Evolutionary conservation across 2,329 filamentous ascomycete species (phyloP).

Genomic region (Hymenoscyphus fructigenus): DNA sequence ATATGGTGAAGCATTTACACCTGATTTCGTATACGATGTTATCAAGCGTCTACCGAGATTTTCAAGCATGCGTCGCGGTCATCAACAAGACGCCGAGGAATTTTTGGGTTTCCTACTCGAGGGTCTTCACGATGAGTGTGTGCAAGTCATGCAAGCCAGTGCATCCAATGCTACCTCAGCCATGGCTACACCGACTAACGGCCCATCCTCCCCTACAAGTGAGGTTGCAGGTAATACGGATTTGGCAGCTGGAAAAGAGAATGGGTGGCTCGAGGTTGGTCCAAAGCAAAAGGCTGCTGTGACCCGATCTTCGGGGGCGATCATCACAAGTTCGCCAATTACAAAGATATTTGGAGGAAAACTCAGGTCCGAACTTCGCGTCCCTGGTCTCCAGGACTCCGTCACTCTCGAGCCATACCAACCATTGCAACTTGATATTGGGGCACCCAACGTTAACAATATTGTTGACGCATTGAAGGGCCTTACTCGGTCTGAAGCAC

Average conservation of each 20-base stretch:
- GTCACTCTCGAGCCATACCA: slow-evolving; percentile 94
- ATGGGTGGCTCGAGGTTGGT: slow-evolving; percentile 93
- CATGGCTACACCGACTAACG: slow-evolving; percentile 43
- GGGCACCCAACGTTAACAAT: slow-evolving; percentile 79
- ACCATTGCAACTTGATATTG: slow-evolving; percentile 91
- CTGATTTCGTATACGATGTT: slow-evolving; percentile 93
- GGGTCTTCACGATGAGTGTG: slow-evolving; percentile 89
- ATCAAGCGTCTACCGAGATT: slow-evolving; percentile 86
- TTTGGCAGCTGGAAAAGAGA: slow-evolving; percentile 44
- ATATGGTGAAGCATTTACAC: slow-evolving; percentile 87
- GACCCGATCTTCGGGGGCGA: slow-evolving; percentile 79
- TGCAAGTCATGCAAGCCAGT: slow-evolving; percentile 61
- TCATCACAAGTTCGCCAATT: slow-evolving; percentile 76
- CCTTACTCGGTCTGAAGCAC: slow-evolving; percentile 77
- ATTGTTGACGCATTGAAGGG: slow-evolving; percentile 88
- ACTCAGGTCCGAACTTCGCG: slow-evolving; percentile 82
- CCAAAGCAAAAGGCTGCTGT: slow-evolving; percentile 84
- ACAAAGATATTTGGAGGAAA: slow-evolving; percentile 94
- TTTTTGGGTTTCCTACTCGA: slow-evolving; percentile 93
- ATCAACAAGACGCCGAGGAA: slow-evolving; percentile 97
- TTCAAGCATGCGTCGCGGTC: slow-evolving; percentile 89
- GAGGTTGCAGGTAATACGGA: slow-evolving; percentile 38
- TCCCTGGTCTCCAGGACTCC: slow-evolving; percentile 83
- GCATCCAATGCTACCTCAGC: slow-evolving; percentile 41
- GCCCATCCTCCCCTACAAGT: slow-evolving; percentile 44